Conservation (phyloP, 2,329 filamentous ascomycete species). For the Neonectria coccinea region DNA sequence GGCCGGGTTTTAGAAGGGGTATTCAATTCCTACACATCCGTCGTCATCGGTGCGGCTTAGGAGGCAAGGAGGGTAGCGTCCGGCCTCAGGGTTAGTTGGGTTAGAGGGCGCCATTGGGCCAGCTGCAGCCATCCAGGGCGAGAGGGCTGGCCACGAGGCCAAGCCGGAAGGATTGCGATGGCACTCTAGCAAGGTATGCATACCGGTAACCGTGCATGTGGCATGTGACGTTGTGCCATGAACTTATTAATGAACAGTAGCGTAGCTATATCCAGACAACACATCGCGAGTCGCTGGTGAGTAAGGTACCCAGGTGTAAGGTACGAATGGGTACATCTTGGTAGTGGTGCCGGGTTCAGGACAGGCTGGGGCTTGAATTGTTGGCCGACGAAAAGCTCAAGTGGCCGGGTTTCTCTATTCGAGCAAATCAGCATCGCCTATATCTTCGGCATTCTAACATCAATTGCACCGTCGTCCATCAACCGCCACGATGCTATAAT, state of each 20-base stretch:
- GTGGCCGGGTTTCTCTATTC: neutral
- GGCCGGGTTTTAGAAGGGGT: neutral
- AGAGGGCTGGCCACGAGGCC: constrained; percentile 22
- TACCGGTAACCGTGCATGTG: constrained; percentile 7
- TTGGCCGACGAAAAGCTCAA: neutral
- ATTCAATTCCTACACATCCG: neutral
- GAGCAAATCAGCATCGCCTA: neutral
- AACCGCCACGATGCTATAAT: neutral
- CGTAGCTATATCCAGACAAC: neutral
- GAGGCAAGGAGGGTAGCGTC: neutral
- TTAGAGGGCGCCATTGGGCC: constrained; percentile 15
- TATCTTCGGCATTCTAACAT: neutral
- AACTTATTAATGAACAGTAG: neutral
- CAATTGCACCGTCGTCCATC: neutral
- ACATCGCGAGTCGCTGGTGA: too few species aligned
- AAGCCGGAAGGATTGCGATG: constrained; percentile 5
- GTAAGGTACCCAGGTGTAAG: too few species aligned
- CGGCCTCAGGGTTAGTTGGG: neutral
- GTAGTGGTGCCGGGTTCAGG: neutral
- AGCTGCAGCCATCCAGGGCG: constrained; percentile 16
- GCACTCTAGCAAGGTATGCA: constrained; percentile 1
- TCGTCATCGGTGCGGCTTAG: constrained; percentile 23
- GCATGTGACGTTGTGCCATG: constrained; percentile 5
- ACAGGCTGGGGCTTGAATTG: too few species aligned
- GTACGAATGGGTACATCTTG: too few species aligned